Conservation (phyloP, 1,139 yeast genomes). For the Diutina ranongensis region DNA sequence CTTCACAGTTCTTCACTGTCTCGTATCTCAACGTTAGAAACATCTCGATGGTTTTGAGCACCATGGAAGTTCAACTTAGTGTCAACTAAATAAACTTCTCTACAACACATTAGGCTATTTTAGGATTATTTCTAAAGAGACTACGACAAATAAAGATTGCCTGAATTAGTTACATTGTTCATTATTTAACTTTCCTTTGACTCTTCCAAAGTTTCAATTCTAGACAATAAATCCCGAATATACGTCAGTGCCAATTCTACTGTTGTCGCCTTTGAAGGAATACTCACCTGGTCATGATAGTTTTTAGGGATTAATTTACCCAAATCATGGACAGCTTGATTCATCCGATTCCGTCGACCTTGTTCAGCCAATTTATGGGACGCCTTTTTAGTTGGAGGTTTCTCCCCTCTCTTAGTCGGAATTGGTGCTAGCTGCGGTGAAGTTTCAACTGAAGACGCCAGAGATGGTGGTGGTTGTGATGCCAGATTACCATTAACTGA, state of each 20-base stretch:
- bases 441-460: not conserved
- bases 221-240: slow-evolving; percentile 38
- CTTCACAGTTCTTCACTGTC: too few species aligned
- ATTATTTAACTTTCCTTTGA: not conserved
- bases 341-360: slow-evolving; percentile 88
- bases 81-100: too few species aligned
- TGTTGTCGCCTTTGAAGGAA: slow-evolving; percentile 85
- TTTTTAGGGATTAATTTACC: slow-evolving; percentile 55
- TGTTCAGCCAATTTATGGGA: slow-evolving; percentile 93
- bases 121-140: too few species aligned
- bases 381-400: slow-evolving; percentile 44
- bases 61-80: too few species aligned
- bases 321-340: slow-evolving; percentile 69
- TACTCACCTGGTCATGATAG: slow-evolving; percentile 45
- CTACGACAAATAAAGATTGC: too few species aligned
- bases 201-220: not conserved
- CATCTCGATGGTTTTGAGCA: too few species aligned
- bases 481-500: not conserved
- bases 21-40: too few species aligned
- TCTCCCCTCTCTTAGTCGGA: slow-evolving; percentile 9
- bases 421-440: not conserved
- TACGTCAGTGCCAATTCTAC: slow-evolving; percentile 79
- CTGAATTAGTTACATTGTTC: not conserved
- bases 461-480: not conserved
- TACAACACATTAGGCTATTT: too few species aligned